A percentile compares a stretch with the other conserved stretches of the same genome.
Evolutionary conservation across 73 alveolate genomes (phyloP).

Genomic region (Paramecium biaurelia): DNA sequence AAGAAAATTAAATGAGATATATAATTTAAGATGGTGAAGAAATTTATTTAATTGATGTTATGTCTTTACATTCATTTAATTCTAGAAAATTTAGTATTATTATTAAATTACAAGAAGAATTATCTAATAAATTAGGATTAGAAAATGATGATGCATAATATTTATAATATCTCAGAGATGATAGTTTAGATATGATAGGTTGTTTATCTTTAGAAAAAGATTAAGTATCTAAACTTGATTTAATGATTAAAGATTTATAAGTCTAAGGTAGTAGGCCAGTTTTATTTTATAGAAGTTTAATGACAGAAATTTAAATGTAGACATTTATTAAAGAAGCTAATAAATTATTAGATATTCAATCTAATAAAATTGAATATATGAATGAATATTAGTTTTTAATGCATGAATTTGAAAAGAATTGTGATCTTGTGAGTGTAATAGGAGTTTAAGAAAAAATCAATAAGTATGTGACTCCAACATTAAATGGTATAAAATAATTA

Average conservation of each 20-base stretch:
- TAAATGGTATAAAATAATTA: background rate
- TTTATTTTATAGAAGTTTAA: background rate
- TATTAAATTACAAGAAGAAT: background rate
- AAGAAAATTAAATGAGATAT: background rate
- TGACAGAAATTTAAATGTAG: background rate
- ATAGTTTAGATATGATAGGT: constrained; percentile 33
- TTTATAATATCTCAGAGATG: constrained; percentile 35
- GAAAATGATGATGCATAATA: background rate
- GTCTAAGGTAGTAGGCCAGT: constrained; percentile 18
- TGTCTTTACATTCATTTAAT: constrained; percentile 40
- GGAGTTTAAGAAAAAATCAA: background rate
- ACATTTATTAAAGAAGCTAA: background rate
- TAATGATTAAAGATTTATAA: constrained; percentile 16
- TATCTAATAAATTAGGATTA: background rate
- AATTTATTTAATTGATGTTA: background rate
- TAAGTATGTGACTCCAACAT: background rate
- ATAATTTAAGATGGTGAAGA: constrained; percentile 11
- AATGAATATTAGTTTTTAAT: constrained; percentile 18
- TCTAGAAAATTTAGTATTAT: constrained; percentile 9
- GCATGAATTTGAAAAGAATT: constrained; percentile 46
- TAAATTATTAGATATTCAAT: background rate
- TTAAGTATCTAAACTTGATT: background rate
- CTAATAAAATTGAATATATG: background rate
- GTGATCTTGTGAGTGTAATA: background rate
- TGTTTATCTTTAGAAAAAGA: constrained; percentile 37